Conservation (phyloP, 2,329 filamentous ascomycete genomes). For the Diaporthe citrichinensis region DNA sequence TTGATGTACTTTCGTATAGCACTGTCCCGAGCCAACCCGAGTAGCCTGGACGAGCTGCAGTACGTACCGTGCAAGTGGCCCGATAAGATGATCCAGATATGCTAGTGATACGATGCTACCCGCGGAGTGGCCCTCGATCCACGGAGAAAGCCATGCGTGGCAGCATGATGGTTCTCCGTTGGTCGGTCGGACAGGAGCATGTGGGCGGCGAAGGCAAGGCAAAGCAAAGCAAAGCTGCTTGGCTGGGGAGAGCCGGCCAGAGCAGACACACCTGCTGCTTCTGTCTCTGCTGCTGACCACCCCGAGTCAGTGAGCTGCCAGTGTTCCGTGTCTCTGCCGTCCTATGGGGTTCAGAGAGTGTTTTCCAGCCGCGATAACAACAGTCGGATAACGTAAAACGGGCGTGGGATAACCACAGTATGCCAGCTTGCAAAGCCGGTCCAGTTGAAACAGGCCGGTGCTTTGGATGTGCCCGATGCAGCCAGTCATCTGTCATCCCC, state of each 20-base stretch:
- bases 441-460: conserved; percentile 30
- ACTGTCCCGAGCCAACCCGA: not conserved
- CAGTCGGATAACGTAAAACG: conserved; percentile 22
- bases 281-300: conserved; percentile 24
- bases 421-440: not conserved
- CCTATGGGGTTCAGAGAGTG: not conserved
- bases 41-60: not conserved
- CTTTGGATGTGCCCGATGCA: conserved; percentile 3
- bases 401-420: conserved; percentile 1
- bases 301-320: conserved; percentile 8
- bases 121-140: conserved; percentile 1
- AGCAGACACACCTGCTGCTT: conserved; percentile 23
- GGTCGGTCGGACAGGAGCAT: not conserved
- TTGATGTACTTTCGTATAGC: not conserved
- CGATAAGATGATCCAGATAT: conserved; percentile 7
- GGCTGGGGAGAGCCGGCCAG: conserved; percentile 7
- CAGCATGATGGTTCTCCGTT: not conserved
- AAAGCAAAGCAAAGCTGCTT: not conserved
- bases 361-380: not conserved
- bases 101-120: conserved; percentile 20
- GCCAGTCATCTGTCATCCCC: conserved; percentile 1
- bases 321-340: not conserved
- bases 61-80: not conserved
- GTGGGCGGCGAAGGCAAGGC: not conserved
- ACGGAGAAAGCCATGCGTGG: conserved; percentile 27